Evolutionary conservation across 2,329 filamentous ascomycete species (phyloP).

Genomic region (Colletotrichum sp.): DNA sequence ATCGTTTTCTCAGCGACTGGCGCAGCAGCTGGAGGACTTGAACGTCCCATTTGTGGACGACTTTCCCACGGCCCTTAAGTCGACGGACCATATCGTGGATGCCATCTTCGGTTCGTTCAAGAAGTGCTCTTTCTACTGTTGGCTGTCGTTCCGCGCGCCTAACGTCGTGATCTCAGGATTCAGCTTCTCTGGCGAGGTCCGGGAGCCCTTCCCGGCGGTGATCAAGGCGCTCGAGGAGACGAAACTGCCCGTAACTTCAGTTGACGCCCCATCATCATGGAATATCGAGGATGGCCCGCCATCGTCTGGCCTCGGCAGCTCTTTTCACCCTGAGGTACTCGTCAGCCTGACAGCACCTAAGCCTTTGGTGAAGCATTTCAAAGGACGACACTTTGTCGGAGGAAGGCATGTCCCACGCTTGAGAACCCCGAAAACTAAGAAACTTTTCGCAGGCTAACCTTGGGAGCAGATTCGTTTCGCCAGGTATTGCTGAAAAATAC

Average conservation of each 20-base stretch:
- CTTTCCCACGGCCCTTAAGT: conserved; percentile 69
- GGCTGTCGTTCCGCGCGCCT: conserved; percentile 6
- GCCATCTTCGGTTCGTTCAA: conserved; percentile 79
- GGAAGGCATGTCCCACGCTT: conserved; percentile 64
- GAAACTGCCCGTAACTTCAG: conserved; percentile 78
- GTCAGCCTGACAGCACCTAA: conserved; percentile 95
- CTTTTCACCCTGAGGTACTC: conserved; percentile 79
- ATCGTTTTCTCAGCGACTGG: conserved; percentile 67
- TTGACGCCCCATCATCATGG: conserved; percentile 96
- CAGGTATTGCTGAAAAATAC: conserved; percentile 83
- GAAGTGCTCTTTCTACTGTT: background rate
- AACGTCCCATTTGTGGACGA: conserved; percentile 84
- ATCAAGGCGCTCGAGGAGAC: conserved; percentile 79
- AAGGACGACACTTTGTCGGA: conserved; percentile 88
- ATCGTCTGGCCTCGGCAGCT: conserved; percentile 74
- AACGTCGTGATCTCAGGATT: conserved; percentile 63
- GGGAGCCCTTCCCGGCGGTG: conserved; percentile 87
- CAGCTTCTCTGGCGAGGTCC: conserved; percentile 88
- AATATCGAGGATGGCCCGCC: conserved; percentile 89
- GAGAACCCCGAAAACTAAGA: background rate
- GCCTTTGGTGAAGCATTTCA: conserved; percentile 83
- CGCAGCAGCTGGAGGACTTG: conserved; percentile 84
- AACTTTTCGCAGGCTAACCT: conserved; percentile 7
- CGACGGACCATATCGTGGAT: conserved; percentile 84
- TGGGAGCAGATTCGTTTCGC: conserved; percentile 73